Conservation (phyloP, 768 basidiomycete species). For the Termitomyces bulborhizus region DNA sequence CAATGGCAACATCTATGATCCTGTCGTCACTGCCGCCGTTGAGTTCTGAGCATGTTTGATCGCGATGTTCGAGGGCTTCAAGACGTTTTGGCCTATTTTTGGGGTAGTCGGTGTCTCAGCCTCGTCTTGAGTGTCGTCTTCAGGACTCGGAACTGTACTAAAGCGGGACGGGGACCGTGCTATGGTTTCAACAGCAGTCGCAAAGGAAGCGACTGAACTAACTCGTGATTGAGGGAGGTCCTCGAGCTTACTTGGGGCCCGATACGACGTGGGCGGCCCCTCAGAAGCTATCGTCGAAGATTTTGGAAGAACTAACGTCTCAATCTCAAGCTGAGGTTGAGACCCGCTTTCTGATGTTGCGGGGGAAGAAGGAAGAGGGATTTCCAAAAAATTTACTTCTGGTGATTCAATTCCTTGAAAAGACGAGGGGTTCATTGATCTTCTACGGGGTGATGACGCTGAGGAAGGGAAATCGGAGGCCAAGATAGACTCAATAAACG, state of each 20-base stretch:
- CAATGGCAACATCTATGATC: not conserved
- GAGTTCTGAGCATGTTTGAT: not conserved
- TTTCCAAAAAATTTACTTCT: slow-evolving; percentile 6
- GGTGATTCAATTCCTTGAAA: not conserved
- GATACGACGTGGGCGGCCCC: slow-evolving; percentile 6
- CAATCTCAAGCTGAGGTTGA: not conserved
- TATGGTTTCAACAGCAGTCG: slow-evolving; percentile 27
- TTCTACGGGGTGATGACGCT: not conserved
- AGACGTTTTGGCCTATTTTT: slow-evolving; percentile 1
- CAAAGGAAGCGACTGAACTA: slow-evolving; percentile 24
- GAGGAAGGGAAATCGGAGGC: not conserved
- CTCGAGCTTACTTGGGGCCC: slow-evolving; percentile 7
- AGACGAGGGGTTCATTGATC: not conserved
- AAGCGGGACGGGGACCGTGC: slow-evolving; percentile 5
- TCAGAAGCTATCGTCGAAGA: slow-evolving; percentile 3
- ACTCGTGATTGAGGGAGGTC: slow-evolving; percentile 14
- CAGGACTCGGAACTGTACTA: not conserved
- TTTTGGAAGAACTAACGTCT: not conserved
- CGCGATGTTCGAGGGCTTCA: not conserved
- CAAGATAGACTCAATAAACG: not conserved
- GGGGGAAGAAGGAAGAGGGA: slow-evolving; percentile 8
- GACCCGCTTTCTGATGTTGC: not conserved
- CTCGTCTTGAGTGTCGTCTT: slow-evolving; percentile 4
- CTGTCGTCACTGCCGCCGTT: not conserved
- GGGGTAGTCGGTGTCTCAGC: slow-evolving; percentile 11